Conservation (phyloP, 352 stramenopile genomes). For the Globisporangium apiculatum region DNA sequence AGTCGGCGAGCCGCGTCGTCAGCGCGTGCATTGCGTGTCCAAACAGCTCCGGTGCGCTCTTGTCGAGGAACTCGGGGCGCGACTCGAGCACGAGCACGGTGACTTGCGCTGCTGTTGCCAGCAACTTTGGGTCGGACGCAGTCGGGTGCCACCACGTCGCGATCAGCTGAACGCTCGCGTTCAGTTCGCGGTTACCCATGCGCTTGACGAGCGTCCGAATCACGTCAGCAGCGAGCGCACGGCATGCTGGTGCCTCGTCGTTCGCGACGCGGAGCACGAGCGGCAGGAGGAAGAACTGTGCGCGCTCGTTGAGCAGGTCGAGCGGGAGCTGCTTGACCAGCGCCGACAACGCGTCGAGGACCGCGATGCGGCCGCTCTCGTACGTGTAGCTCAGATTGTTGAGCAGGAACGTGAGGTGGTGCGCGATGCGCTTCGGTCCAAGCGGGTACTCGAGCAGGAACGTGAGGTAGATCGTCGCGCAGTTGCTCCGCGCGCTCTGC, state of each 20-base stretch:
- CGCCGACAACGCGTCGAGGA: conserved; percentile 84
- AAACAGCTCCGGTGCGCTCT: conserved; percentile 41
- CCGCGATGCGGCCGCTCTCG: conserved; percentile 89
- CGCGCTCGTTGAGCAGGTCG: conserved; percentile 87
- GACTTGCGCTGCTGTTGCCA: conserved; percentile 67
- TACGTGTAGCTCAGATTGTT: conserved; percentile 95
- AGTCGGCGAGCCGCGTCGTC: conserved; percentile 20
- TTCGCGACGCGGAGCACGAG: conserved; percentile 95
- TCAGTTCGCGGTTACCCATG: conserved; percentile 86
- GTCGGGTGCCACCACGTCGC: conserved; percentile 77
- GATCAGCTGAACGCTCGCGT: conserved; percentile 85
- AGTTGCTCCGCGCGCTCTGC: conserved; percentile 76
- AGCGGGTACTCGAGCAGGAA: conserved; percentile 97
- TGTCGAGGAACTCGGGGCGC: conserved; percentile 71
- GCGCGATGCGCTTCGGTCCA: conserved; percentile 88
- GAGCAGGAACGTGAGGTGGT: conserved; percentile 93
- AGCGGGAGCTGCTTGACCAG: conserved; percentile 91
- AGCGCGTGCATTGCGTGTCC: conserved; percentile 30
- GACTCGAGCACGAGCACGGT: conserved; percentile 64
- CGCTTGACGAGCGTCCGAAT: conserved; percentile 86
- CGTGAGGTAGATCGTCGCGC: conserved; percentile 69
- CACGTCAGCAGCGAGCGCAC: conserved; percentile 66
- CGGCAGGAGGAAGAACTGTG: conserved; percentile 93
- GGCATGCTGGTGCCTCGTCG: conserved; percentile 89
- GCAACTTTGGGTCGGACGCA: conserved; percentile 42